Evolutionary conservation across 1,139 yeast genomes (phyloP).

Genomic region (Fermentozyma sake): DNA sequence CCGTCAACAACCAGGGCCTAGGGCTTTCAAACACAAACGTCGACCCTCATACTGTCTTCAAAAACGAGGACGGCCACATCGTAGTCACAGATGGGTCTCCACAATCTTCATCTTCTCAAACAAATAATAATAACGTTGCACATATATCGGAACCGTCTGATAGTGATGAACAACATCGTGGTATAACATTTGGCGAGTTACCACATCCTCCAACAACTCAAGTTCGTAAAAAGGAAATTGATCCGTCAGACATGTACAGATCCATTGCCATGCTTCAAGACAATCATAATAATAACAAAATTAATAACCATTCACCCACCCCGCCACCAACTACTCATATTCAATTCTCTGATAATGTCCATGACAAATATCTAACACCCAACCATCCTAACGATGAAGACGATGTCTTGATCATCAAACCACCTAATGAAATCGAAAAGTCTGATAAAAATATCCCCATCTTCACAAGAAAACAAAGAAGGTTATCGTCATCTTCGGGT

Average conservation of each 20-base stretch:
- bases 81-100: constrained; percentile 10
- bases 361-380: constrained; percentile 28
- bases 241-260: constrained; percentile 79
- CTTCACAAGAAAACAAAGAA: constrained; percentile 22
- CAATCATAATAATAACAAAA: constrained; percentile 26
- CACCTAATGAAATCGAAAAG: constrained; percentile 69
- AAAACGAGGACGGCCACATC: constrained; percentile 3
- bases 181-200: constrained; percentile 36
- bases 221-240: constrained; percentile 46
- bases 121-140: constrained; percentile 17
- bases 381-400: constrained; percentile 53
- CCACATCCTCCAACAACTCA: constrained; percentile 32
- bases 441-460: constrained; percentile 30
- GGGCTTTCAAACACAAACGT: constrained; percentile 14
- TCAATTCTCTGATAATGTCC: constrained; percentile 7
- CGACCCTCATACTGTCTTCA: not conserved
- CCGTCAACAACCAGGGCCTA: constrained; percentile 34
- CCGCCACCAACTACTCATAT: constrained; percentile 5
- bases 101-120: constrained; percentile 13
- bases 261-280: constrained; percentile 76
- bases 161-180: constrained; percentile 11
- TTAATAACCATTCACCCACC: constrained; percentile 3
- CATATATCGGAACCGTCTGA: constrained; percentile 36
- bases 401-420: constrained; percentile 74
- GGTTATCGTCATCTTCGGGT: no score